Base-by-base conservation (phyloP, 23 red algal genomes). In the Gracilariopsis chorda region DNA sequence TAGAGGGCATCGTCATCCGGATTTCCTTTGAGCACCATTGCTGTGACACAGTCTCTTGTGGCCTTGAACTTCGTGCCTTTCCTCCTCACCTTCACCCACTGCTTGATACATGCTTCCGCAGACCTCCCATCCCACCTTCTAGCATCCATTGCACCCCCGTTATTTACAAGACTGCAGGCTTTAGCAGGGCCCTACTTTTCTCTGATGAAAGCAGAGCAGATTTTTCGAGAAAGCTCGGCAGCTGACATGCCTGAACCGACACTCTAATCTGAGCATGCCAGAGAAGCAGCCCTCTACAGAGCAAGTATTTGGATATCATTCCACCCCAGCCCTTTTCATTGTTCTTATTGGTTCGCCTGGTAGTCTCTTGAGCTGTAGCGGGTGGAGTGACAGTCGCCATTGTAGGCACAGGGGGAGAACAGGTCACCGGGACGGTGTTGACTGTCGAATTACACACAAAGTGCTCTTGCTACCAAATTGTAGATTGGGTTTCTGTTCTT, bases 51-150 rank as follows among this genome's bases (percentile, higher is more conserved):
- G 16, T 81, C 53, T 10, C 13, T 33, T 7, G 39, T 29, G 2
- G 48, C 77, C 28, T 61, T 57, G 49, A 81, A 81, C 3, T 14
- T 39, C 3, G 47, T 61, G 13, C 48, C 29, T 39, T 57, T 13
- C 2, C 28, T 48, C 7, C 77, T 11, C 40, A 81, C 32, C 7
- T 59, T 81, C 14, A 51, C 51, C 77, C 77, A 81, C 7, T 41
- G 32, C 47, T 81, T 81, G 10, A 47, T 3, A 21, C 77, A 58
- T 37, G 39, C 77, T 13, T 57, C 77, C 8, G 53, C 5, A 2
- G 77, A 81, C 2, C 47, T 3, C 7, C 77, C 77, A 57, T 81
- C 77, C 52, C 48, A 81, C 10, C 77, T 3, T 48, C 77, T 32
- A 23, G 10, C 20, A 59, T 81, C 48, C 23, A 81, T 27, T 57